Percentiles rank a stretch among this genome's conserved stretches.
These are phyloP conservation scores for Huntiella savannae DNA, from an alignment of 2,329 filamentous ascomycete species.

Conservation along the genomic window DNA sequence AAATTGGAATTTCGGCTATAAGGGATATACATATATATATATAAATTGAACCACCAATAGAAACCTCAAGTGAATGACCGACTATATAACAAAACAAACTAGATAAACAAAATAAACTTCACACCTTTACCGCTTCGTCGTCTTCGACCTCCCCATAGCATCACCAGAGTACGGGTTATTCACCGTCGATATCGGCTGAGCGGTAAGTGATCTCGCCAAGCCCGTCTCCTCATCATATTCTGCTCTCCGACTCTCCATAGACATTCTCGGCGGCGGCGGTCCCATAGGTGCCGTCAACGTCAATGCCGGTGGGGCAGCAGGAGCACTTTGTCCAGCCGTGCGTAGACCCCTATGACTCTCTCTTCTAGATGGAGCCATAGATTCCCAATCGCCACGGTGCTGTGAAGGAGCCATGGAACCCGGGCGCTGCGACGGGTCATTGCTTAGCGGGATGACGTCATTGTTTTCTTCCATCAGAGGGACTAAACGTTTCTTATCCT, in stretches of 20 bases:
- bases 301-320: conserved; percentile 17
- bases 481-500: conserved; percentile 47
- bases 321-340: conserved; percentile 25
- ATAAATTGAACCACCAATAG: neutral
- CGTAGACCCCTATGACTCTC: conserved; percentile 30
- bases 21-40: conserved; percentile 12
- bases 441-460: conserved; percentile 2
- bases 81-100: neutral
- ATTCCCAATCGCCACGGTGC: conserved; percentile 7
- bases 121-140: conserved; percentile 5
- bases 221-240: conserved; percentile 26
- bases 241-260: conserved; percentile 18
- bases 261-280: conserved; percentile 9
- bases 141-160: conserved; percentile 8
- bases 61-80: neutral
- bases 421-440: neutral
- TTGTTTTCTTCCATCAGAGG: conserved; percentile 22
- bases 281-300: conserved; percentile 13
- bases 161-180: conserved; percentile 5
- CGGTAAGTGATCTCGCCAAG: conserved; percentile 6
- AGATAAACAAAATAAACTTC: neutral
- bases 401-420: conserved; percentile 5
- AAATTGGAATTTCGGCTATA: neutral
- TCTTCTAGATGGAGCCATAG: conserved; percentile 16
- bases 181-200: neutral